Evolutionary conservation across 2,329 filamentous ascomycete species (phyloP).

Genomic region (Xylariaceae sp.): DNA sequence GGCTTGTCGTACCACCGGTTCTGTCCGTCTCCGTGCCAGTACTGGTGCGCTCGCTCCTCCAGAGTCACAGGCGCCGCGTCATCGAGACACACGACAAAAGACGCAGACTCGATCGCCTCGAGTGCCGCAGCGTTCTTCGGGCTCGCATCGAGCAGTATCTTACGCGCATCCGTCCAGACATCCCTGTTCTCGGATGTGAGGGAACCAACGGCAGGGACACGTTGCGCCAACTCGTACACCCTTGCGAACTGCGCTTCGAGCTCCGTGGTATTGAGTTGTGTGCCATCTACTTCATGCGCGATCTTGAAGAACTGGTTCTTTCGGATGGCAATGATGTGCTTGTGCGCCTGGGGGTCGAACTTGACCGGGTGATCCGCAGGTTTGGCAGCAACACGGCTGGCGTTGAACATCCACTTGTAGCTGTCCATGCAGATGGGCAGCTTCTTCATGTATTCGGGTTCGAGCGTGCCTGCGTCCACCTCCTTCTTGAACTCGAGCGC

Average conservation of each 20-base stretch:
- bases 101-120: slow-evolving; percentile 78
- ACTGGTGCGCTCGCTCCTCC: slow-evolving; percentile 90
- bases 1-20: slow-evolving; percentile 99
- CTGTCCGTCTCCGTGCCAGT: slow-evolving; percentile 95
- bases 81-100: slow-evolving; percentile 91
- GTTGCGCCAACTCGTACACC: slow-evolving; percentile 74
- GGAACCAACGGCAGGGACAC: slow-evolving; percentile 70
- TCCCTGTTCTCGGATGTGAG: slow-evolving; percentile 93
- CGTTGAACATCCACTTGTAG: slow-evolving; percentile 99
- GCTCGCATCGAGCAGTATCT: slow-evolving; percentile 70
- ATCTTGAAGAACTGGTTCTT: slow-evolving; percentile 99
- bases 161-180: slow-evolving; percentile 81
- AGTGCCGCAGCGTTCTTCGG: slow-evolving; percentile 74
- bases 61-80: slow-evolving; percentile 87
- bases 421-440: slow-evolving; percentile 97
- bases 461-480: slow-evolving; percentile 76
- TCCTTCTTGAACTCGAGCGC: slow-evolving; percentile 91
- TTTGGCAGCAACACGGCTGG: slow-evolving; percentile 76
- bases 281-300: slow-evolving; percentile 71
- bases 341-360: slow-evolving; percentile 68
- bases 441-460: slow-evolving; percentile 99
- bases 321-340: slow-evolving; percentile 84
- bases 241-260: slow-evolving; percentile 84
- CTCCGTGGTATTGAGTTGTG: slow-evolving; percentile 83
- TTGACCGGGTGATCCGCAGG: slow-evolving; percentile 81